Base-by-base conservation (phyloP, 1,139 yeast genomes). In the Debaryomyces fabryi region DNA sequence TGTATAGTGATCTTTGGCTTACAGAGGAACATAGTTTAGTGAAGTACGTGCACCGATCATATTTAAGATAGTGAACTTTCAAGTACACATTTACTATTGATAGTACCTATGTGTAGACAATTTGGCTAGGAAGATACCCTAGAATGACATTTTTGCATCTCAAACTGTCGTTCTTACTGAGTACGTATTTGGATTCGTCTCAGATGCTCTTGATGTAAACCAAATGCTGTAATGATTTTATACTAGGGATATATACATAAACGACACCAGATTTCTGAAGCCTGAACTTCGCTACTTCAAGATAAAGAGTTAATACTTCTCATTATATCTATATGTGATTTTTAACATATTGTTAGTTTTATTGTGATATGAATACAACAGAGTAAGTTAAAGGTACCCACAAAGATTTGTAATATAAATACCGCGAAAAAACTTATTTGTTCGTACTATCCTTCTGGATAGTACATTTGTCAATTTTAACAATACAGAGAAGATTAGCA, bases 401-500 rank as follows among this genome's bases (percentile, higher is more conserved):
- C 27, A 24, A n/a, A 27, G n/a, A 18, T 12, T 10, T 12, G 21
- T 21, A 24, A 34, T 44, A 44, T 44, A 45, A n/a, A 34, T 39
- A 24, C 20, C 29, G 24, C 35, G 29, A 20, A 16, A 18, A 24
- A 33, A 20, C 27, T 25, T 10, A 39, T 45, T 20, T 33, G 13
- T 53, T 68, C 74, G 78, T 73, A 71, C 77, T 71, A 63, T 72
- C 72, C 72, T 58, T 68, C 71, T 72, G 68, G 78, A 63, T 74
- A 64, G 79, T 71, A 73, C 80, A 74, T 72, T 75, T 74, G 80
- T 76, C 80, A 76, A 76, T 69, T 74, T 72, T 75, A 87, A 87
- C 92, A 86, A 87, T 88, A 88, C 96, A 88, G 96, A 88, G 96
- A 88, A 87, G 95, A 88, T 88, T 86, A 88, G 96, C 96, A 88